These are phyloP conservation scores for Sinapis alba DNA, from an alignment of 441 rosid genomes.

Conservation along the genomic window DNA sequence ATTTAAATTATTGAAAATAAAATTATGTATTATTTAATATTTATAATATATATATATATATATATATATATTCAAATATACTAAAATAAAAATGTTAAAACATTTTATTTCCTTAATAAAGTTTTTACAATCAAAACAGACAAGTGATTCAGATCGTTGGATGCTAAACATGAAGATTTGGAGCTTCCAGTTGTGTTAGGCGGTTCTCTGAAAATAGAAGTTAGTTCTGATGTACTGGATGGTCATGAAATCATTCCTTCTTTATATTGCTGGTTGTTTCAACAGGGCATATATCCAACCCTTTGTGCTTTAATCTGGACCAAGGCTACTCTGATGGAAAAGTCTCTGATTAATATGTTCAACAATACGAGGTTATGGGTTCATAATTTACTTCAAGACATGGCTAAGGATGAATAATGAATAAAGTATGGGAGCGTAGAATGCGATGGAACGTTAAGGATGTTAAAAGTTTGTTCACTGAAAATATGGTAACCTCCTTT, in stretches of 20 bases:
- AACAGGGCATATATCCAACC: slow-evolving; percentile 17
- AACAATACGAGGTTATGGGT: slow-evolving; percentile 24
- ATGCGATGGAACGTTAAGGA: slow-evolving; percentile 43
- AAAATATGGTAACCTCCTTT: slow-evolving; percentile 30
- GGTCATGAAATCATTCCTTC: slow-evolving; percentile 27
- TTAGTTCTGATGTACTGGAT: slow-evolving; percentile 30
- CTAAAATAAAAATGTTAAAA: too few relatives aligned
- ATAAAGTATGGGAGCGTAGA: slow-evolving; percentile 43
- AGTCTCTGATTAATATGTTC: slow-evolving; percentile 19
- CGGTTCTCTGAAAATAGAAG: background rate
- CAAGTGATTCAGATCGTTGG: background rate
- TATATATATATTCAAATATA: too few relatives aligned
- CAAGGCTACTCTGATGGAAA: slow-evolving; percentile 31
- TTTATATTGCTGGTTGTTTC: slow-evolving; percentile 43
- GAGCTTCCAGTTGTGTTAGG: background rate
- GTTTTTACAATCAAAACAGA: too few relatives aligned
- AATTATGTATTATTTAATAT: too few relatives aligned
- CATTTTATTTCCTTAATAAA: too few relatives aligned
- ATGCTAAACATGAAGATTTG: background rate
- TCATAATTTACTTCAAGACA: slow-evolving; percentile 48
- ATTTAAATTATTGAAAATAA: too few relatives aligned
- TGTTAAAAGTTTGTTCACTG: slow-evolving; percentile 11
- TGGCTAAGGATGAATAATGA: slow-evolving; percentile 50
- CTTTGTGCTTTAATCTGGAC: slow-evolving; percentile 12
- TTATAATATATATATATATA: too few relatives aligned